Evolutionary conservation across 805 yeast species (phyloP).

Genomic region (Kodamaea leandrae): DNA sequence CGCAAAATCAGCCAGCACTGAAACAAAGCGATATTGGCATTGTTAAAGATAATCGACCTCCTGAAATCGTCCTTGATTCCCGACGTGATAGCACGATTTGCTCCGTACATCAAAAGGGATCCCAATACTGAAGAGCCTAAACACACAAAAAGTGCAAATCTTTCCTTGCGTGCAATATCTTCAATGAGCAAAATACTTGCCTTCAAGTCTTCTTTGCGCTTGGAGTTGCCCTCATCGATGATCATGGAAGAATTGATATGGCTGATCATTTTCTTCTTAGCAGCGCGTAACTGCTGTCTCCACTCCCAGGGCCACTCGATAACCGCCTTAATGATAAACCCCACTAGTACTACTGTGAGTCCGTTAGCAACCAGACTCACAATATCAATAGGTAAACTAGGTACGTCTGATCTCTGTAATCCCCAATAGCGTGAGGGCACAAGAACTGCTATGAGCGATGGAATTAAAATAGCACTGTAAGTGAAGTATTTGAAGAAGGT

Average conservation of each 20-base stretch:
- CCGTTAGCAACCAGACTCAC: slow-evolving; percentile 31
- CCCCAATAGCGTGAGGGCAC: slow-evolving; percentile 18
- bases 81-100: slow-evolving; percentile 24
- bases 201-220: background rate
- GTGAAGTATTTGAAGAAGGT: slow-evolving; percentile 19
- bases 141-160: slow-evolving; percentile 24
- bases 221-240: background rate
- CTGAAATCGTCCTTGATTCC: slow-evolving; percentile 20
- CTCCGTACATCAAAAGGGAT: slow-evolving; percentile 25
- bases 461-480: slow-evolving; percentile 21
- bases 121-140: slow-evolving; percentile 26
- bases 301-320: slow-evolving; percentile 46
- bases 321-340: slow-evolving; percentile 32
- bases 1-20: slow-evolving; percentile 32
- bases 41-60: slow-evolving; percentile 29
- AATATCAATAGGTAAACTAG: slow-evolving; percentile 15
- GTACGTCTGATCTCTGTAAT: background rate
- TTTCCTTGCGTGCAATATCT: slow-evolving; percentile 16
- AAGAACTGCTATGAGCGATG: slow-evolving; percentile 25
- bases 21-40: slow-evolving; percentile 36
- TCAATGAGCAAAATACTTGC: slow-evolving; percentile 11
- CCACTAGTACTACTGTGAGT: slow-evolving; percentile 29
- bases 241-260: slow-evolving; percentile 14
- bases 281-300: slow-evolving; percentile 25
- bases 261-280: slow-evolving; percentile 16